Conservation (phyloP, 2,329 filamentous ascomycete genomes). For the Escovopsis sp. region DNA sequence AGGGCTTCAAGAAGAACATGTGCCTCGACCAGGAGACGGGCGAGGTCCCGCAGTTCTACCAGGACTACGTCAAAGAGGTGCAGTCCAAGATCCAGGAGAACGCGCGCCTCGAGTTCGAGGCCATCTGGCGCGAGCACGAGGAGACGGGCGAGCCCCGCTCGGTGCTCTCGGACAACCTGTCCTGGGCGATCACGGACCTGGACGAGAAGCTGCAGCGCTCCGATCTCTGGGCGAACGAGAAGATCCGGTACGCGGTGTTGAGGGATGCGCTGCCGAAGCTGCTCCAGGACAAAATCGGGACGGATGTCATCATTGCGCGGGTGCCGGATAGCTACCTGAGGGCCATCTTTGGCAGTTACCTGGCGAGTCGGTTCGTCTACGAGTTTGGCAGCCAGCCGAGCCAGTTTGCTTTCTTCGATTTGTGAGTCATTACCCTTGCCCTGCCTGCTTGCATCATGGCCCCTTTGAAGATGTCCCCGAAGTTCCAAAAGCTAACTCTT, state of each 20-base stretch:
- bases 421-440: conserved; percentile 45
- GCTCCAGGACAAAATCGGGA: conserved; percentile 74
- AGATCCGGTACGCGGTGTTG: conserved; percentile 64
- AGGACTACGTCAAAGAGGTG: conserved; percentile 81
- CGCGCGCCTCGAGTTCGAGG: conserved; percentile 87
- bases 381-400: conserved; percentile 83
- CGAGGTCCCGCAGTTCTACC: conserved; percentile 76
- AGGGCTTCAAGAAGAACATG: conserved; percentile 84
- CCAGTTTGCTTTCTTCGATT: conserved; percentile 98
- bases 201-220: conserved; percentile 94
- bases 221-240: conserved; percentile 74
- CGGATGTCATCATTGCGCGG: conserved; percentile 72
- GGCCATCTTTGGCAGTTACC: conserved; percentile 89
- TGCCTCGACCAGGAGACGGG: conserved; percentile 57
- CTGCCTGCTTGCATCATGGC: no score
- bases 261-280: conserved; percentile 74
- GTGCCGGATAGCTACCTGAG: conserved; percentile 87
- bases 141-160: conserved; percentile 65
- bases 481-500: background rate
- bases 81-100: conserved; percentile 86
- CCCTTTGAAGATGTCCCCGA: no score
- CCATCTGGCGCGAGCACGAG: conserved; percentile 91
- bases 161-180: conserved; percentile 82
- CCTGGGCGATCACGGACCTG: conserved; percentile 83
- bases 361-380: conserved; percentile 93